Evolutionary conservation across 2,329 filamentous ascomycete species (phyloP).

Genomic region (Coniella lustricola): DNA sequence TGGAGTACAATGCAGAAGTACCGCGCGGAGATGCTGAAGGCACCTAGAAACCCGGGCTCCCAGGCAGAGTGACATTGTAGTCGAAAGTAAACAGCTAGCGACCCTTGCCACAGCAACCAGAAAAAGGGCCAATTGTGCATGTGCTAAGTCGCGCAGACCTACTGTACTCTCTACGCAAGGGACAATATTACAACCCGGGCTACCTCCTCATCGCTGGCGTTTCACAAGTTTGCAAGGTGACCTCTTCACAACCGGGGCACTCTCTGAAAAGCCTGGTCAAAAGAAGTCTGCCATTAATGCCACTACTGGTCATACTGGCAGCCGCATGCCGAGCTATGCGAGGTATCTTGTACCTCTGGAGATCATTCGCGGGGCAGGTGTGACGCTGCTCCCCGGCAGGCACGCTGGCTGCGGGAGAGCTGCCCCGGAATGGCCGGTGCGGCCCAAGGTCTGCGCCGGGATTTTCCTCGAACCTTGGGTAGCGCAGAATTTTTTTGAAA

Average conservation of each 20-base stretch:
- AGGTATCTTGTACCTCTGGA: neutral
- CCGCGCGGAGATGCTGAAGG: too few relatives aligned
- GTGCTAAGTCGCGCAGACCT: neutral
- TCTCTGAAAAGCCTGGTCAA: too few relatives aligned
- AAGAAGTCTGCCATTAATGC: too few relatives aligned
- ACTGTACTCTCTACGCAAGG: neutral
- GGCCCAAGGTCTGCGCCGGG: neutral
- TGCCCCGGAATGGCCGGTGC: conserved; percentile 10
- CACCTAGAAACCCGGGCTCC: too few relatives aligned
- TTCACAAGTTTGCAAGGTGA: too few relatives aligned
- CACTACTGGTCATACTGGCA: neutral
- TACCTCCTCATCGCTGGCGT: too few relatives aligned
- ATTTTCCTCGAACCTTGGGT: conserved; percentile 1
- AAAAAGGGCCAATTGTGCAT: neutral
- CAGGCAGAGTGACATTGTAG: too few relatives aligned
- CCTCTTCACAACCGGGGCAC: too few relatives aligned
- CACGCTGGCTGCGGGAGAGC: neutral
- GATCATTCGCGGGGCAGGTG: neutral
- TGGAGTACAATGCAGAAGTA: too few relatives aligned
- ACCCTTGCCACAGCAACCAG: conserved; percentile 1
- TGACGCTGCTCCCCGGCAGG: neutral
- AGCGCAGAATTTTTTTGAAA: conserved; percentile 17
- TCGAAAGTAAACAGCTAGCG: neutral
- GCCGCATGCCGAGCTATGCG: too few relatives aligned
- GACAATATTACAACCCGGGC: too few relatives aligned